Evolutionary conservation across 768 basidiomycete species (phyloP).

Genomic region (Hirschioporus abietinus): DNA sequence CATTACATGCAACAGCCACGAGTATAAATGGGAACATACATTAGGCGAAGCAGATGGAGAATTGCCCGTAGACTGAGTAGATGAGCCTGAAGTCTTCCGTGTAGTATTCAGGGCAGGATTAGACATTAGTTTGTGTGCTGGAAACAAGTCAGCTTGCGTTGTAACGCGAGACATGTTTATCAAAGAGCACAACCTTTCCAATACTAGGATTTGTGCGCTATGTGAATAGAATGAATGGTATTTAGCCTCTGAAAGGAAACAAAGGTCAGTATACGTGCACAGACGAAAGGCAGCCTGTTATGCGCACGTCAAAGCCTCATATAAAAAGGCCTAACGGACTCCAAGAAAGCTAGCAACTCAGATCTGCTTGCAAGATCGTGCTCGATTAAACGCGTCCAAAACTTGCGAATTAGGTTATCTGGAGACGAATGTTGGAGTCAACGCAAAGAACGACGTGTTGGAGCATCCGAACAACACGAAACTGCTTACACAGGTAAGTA

Average conservation of each 20-base stretch:
- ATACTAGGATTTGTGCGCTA: not conserved
- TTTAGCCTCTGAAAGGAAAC: not conserved
- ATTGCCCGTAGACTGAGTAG: slow-evolving; percentile 56
- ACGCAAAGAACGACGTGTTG: not conserved
- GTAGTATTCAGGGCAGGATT: slow-evolving; percentile 38
- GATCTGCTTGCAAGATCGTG: not conserved
- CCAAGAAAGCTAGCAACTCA: not conserved
- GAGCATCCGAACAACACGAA: not conserved
- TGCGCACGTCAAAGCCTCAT: not conserved
- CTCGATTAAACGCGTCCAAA: not conserved
- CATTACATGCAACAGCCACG: slow-evolving; percentile 1
- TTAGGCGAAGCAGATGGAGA: slow-evolving; percentile 58
- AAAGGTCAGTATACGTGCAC: not conserved
- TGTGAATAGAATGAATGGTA: not conserved
- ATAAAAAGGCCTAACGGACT: not conserved
- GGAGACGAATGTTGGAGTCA: not conserved
- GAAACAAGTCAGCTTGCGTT: not conserved
- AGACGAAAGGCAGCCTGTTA: not conserved
- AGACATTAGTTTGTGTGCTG: slow-evolving; percentile 20
- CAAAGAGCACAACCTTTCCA: not conserved
- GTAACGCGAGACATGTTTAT: not conserved
- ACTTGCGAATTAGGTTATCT: slow-evolving; percentile 1
- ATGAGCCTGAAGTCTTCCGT: slow-evolving; percentile 66
- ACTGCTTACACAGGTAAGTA: not conserved
- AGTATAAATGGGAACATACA: slow-evolving; percentile 37